A percentile compares a stretch with the other conserved stretches of the same genome.
Conservation (phyloP, 1,284 basidiomycete genomes). For the Violaceomyces palustris region DNA sequence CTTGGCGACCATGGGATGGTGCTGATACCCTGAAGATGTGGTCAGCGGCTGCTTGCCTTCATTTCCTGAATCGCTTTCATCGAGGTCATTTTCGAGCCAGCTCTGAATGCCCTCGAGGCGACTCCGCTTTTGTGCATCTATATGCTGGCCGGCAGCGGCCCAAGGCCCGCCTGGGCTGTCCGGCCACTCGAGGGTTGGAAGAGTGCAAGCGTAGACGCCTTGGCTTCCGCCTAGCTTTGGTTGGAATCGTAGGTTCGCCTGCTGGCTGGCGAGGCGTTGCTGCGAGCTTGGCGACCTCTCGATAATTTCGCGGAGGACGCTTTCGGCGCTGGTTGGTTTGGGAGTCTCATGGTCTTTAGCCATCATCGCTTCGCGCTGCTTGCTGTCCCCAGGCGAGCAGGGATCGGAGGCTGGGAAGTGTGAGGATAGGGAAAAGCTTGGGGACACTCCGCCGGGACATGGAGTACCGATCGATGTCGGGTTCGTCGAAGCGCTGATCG, state of each 20-base stretch:
- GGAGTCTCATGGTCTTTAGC: too few relatives aligned
- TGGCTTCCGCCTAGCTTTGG: conserved; percentile 19
- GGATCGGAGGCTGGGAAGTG: conserved; percentile 34
- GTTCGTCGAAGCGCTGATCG: conserved; percentile 20
- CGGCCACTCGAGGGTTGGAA: conserved; percentile 34
- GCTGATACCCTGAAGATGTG: conserved; percentile 12
- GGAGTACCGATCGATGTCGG: conserved; percentile 29
- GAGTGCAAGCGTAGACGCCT: conserved; percentile 1
- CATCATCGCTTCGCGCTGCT: conserved; percentile 8
- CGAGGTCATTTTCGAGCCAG: conserved; percentile 31
- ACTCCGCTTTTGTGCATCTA: conserved; percentile 18
- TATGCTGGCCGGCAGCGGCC: conserved; percentile 24
- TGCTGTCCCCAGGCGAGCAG: conserved; percentile 11
- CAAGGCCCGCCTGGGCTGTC: conserved; percentile 27
- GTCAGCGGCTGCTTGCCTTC: too few relatives aligned
- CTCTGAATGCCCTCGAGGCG: conserved; percentile 19
- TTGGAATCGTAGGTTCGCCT: conserved; percentile 7
- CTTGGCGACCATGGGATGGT: conserved; percentile 48
- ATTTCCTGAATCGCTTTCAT: conserved; percentile 3
- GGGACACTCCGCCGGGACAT: conserved; percentile 21
- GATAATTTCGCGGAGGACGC: too few relatives aligned
- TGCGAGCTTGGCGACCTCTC: too few relatives aligned
- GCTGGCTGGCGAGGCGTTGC: conserved; percentile 1
- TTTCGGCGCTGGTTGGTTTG: too few relatives aligned
- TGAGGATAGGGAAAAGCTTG: conserved; percentile 32